Percentiles rank a stretch among this genome's conserved stretches.
These are phyloP conservation scores for Ramaria rubella DNA, from an alignment of 768 basidiomycete genomes.

Conservation along the genomic window DNA sequence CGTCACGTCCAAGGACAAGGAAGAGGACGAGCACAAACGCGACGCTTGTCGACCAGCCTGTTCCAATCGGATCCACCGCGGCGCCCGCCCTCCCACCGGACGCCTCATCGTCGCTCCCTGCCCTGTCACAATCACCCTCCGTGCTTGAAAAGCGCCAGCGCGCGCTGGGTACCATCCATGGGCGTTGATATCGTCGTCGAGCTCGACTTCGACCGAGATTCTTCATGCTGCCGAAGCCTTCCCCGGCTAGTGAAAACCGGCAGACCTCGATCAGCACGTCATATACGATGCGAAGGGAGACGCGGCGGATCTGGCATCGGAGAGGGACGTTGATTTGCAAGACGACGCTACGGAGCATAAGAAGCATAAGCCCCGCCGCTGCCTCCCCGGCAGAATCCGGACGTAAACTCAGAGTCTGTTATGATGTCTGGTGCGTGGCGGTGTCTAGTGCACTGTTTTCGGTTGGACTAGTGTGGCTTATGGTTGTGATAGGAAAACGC, in stretches of 20 bases:
- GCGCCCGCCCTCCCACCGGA: slow-evolving; percentile 12
- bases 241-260: slow-evolving; percentile 17
- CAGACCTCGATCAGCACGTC: not conserved
- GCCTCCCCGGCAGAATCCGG: slow-evolving; percentile 40
- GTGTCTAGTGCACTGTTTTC: no score
- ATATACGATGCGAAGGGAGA: not conserved
- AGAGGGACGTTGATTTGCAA: slow-evolving; percentile 27
- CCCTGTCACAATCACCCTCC: slow-evolving; percentile 34
- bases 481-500: slow-evolving; percentile 63
- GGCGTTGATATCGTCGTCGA: slow-evolving; percentile 45
- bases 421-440: slow-evolving; percentile 96
- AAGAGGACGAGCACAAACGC: slow-evolving; percentile 87
- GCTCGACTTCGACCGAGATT: slow-evolving; percentile 37
- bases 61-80: slow-evolving; percentile 15
- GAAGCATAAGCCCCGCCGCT: slow-evolving; percentile 46
- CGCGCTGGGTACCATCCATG: slow-evolving; percentile 28
- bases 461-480: slow-evolving; percentile 16
- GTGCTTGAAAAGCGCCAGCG: slow-evolving; percentile 64
- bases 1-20: slow-evolving; percentile 84
- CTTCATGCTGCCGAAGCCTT: slow-evolving; percentile 33
- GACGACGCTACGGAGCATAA: slow-evolving; percentile 18
- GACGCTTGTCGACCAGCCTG: slow-evolving; percentile 74
- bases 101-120: slow-evolving; percentile 10
- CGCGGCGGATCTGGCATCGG: not conserved
- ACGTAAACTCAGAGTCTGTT: slow-evolving; percentile 56